These are phyloP conservation scores for Vanilla planifolia DNA, from an alignment of 106 monocot species.

Conservation along the genomic window DNA sequence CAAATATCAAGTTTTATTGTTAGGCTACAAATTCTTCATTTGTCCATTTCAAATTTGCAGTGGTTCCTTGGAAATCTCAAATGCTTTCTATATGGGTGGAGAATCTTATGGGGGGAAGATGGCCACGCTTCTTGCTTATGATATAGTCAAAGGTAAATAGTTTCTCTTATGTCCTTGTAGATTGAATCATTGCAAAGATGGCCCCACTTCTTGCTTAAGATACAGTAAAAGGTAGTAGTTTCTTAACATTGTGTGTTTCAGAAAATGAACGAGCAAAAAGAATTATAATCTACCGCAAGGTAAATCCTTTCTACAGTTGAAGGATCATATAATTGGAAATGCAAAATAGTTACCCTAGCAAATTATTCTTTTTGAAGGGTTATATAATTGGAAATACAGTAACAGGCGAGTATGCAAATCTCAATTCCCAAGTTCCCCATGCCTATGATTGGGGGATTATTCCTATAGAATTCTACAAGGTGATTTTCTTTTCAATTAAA, in stretches of 20 bases:
- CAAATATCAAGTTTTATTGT: background rate
- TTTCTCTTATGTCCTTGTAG: background rate
- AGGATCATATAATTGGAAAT: background rate
- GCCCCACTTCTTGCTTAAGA: too few species aligned
- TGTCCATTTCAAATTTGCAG: slow-evolving; percentile 24
- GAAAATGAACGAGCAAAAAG: slow-evolving; percentile 1
- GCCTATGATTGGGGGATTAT: slow-evolving; percentile 5
- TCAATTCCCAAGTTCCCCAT: background rate
- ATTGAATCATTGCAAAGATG: too few species aligned
- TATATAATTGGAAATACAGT: slow-evolving; percentile 4
- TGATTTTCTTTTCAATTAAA: background rate
- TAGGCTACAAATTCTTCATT: too few species aligned
- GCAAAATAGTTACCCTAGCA: background rate
- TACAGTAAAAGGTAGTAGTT: background rate
- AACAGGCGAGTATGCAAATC: slow-evolving; percentile 3
- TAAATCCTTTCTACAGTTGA: slow-evolving; percentile 4
- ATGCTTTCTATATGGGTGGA: slow-evolving; percentile 60
- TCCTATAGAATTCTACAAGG: slow-evolving; percentile 1
- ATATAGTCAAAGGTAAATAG: slow-evolving; percentile 13
- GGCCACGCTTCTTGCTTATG: slow-evolving; percentile 16
- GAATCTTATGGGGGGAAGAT: slow-evolving; percentile 65
- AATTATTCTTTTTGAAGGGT: background rate
- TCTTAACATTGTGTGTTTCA: background rate
- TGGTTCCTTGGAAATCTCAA: slow-evolving; percentile 46
- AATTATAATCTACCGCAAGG: background rate